These are phyloP conservation scores for Dalbergia cultrata DNA, from an alignment of 306 rosid genomes.

Conservation along the genomic window DNA sequence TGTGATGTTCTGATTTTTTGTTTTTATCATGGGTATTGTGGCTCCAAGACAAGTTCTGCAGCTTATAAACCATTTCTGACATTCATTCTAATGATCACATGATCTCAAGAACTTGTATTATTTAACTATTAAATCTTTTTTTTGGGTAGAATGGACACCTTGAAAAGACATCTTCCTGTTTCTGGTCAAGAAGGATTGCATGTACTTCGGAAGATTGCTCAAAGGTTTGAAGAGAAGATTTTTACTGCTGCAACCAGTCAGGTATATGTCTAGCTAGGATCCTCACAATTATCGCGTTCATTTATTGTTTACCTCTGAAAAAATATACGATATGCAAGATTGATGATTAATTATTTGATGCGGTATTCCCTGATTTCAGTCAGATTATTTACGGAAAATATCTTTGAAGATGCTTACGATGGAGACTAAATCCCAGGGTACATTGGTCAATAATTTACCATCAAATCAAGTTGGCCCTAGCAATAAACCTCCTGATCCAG, in stretches of 20 bases:
- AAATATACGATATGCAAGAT: conserved; percentile 1
- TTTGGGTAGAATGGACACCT: conserved; percentile 73
- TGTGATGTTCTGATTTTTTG: not conserved
- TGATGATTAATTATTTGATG: conserved; percentile 33
- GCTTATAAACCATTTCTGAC: not conserved
- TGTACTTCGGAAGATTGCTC: conserved; percentile 82
- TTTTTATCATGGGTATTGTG: not conserved
- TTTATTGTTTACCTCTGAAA: conserved; percentile 9
- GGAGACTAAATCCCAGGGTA: conserved; percentile 76
- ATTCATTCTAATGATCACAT: conserved; percentile 12
- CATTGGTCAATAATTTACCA: conserved; percentile 51
- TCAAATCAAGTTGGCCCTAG: conserved; percentile 62
- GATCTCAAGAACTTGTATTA: conserved; percentile 4
- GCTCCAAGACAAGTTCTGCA: not conserved
- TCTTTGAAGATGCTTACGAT: conserved; percentile 62
- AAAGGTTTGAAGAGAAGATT: conserved; percentile 87
- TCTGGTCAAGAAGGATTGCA: conserved; percentile 75
- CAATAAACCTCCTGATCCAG: conserved; percentile 73
- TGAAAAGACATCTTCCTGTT: conserved; percentile 83
- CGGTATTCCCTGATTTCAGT: conserved; percentile 50
- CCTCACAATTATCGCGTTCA: not conserved
- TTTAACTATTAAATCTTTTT: conserved; percentile 39
- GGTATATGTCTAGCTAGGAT: conserved; percentile 52
- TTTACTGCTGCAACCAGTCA: conserved; percentile 74
- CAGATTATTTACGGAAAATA: conserved; percentile 62